A percentile compares a stretch with the other conserved stretches of the same genome.
Conservation (phyloP, 352 stramenopile genomes). For the Globisporangium paddicum region DNA sequence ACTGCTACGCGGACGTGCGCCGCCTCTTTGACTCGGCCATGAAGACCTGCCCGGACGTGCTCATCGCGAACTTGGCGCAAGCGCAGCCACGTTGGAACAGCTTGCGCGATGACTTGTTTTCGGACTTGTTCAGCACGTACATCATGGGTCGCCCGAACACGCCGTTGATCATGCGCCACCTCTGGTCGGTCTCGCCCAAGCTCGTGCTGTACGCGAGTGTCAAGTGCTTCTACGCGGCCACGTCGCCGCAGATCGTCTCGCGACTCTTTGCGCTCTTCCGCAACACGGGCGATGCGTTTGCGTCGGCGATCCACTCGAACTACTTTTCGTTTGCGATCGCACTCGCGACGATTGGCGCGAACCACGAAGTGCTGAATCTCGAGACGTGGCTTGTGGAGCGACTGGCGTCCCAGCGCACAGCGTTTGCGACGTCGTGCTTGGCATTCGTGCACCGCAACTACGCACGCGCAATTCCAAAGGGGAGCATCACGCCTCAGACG, state of each 20-base stretch:
- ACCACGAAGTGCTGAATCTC: slow-evolving; percentile 81
- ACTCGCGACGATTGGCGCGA: slow-evolving; percentile 78
- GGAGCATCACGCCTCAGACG: slow-evolving; percentile 72
- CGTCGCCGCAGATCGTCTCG: slow-evolving; percentile 74
- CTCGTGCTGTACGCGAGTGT: slow-evolving; percentile 86
- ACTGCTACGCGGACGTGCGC: slow-evolving; percentile 80
- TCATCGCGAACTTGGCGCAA: slow-evolving; percentile 84
- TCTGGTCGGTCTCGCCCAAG: slow-evolving; percentile 83
- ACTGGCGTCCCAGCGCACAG: slow-evolving; percentile 67
- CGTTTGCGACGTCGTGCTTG: slow-evolving; percentile 80
- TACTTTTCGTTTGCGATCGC: slow-evolving; percentile 86
- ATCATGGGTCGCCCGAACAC: slow-evolving; percentile 83
- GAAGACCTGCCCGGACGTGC: slow-evolving; percentile 79
- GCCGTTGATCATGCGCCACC: slow-evolving; percentile 83
- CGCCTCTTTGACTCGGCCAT: slow-evolving; percentile 76
- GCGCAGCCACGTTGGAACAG: slow-evolving; percentile 75
- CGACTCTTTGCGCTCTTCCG: slow-evolving; percentile 80
- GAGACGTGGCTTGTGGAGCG: slow-evolving; percentile 83
- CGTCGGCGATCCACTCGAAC: slow-evolving; percentile 82
- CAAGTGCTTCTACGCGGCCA: slow-evolving; percentile 82
- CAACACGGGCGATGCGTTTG: slow-evolving; percentile 80
- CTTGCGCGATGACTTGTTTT: slow-evolving; percentile 81
- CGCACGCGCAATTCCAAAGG: slow-evolving; percentile 74
- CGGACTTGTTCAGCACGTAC: slow-evolving; percentile 84
- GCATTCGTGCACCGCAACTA: slow-evolving; percentile 87